phyloP scores from a whole-genome alignment of 2,329 filamentous ascomycete species.

The Sporothrix luriei region DNA sequence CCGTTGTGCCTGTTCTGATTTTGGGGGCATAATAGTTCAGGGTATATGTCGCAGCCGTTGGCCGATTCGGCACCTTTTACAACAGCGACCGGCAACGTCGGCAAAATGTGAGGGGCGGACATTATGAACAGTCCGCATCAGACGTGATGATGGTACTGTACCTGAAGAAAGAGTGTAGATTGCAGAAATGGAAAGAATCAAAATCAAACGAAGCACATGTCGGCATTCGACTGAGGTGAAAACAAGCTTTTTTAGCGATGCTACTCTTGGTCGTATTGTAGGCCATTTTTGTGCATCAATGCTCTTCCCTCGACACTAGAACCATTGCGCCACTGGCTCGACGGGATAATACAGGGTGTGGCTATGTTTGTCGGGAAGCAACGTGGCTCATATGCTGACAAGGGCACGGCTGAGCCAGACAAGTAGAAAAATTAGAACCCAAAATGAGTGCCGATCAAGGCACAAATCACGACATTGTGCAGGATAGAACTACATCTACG shows the following conservation, averaged over 20 bases:
- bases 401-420: neutral
- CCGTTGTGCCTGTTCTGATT: neutral
- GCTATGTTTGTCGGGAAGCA: neutral
- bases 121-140: neutral
- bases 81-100: constrained; percentile 6
- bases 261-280: constrained; percentile 2
- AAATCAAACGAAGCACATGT: neutral
- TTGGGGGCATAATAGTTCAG: neutral
- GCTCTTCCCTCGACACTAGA: too few relatives aligned
- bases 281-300: neutral
- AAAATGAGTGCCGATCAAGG: neutral
- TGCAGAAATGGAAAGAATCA: neutral
- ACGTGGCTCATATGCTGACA: neutral
- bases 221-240: neutral
- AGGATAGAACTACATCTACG: neutral
- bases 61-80: constrained; percentile 24
- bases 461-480: neutral
- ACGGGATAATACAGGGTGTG: neutral
- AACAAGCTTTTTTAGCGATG: constrained; percentile 24
- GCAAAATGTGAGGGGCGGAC: constrained; percentile 11
- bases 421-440: neutral
- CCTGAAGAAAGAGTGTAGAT: neutral
- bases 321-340: too few relatives aligned
- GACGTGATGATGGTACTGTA: neutral
- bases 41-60: neutral